Conservation (phyloP, 108 stramenopile genomes). For the Discostella stelligeroides region DNA sequence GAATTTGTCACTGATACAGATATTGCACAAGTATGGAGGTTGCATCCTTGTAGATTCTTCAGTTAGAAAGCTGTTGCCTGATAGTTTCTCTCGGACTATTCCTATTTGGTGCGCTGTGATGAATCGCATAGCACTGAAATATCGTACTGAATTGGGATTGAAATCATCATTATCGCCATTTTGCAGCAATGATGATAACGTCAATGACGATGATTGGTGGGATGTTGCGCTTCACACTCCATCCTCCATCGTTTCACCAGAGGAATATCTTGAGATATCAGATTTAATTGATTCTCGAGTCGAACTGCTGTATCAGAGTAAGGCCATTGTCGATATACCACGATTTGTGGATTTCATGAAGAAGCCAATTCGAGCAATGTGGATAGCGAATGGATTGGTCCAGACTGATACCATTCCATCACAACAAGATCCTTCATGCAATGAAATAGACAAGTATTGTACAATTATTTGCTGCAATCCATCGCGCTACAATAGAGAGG, state of each 20-base stretch:
- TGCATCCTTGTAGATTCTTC: slow-evolving; percentile 75
- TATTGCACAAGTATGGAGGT: slow-evolving; percentile 27
- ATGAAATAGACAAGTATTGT: slow-evolving; percentile 32
- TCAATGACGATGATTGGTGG: slow-evolving; percentile 20
- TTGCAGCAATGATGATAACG: not conserved
- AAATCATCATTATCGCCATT: not conserved
- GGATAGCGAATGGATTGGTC: slow-evolving; percentile 18
- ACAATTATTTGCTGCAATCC: slow-evolving; percentile 63
- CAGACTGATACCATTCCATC: slow-evolving; percentile 9
- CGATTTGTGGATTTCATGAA: slow-evolving; percentile 22
- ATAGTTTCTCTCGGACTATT: slow-evolving; percentile 75
- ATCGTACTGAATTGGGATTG: slow-evolving; percentile 35
- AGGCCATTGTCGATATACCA: slow-evolving; percentile 60
- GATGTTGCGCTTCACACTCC: slow-evolving; percentile 62
- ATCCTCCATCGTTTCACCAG: slow-evolving; percentile 42
- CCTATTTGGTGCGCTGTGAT: slow-evolving; percentile 79
- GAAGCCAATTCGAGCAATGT: slow-evolving; percentile 37
- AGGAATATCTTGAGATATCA: slow-evolving; percentile 54
- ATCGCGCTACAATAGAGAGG: slow-evolving; percentile 20
- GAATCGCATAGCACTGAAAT: slow-evolving; percentile 60
- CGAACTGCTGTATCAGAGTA: slow-evolving; percentile 54
- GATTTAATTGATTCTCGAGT: slow-evolving; percentile 57
- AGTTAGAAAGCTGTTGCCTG: slow-evolving; percentile 58
- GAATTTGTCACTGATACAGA: slow-evolving; percentile 59
- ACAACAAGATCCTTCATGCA: slow-evolving; percentile 1